These are phyloP conservation scores for Metschnikowia hibisci DNA, from an alignment of 805 yeast species.

Conservation along the genomic window DNA sequence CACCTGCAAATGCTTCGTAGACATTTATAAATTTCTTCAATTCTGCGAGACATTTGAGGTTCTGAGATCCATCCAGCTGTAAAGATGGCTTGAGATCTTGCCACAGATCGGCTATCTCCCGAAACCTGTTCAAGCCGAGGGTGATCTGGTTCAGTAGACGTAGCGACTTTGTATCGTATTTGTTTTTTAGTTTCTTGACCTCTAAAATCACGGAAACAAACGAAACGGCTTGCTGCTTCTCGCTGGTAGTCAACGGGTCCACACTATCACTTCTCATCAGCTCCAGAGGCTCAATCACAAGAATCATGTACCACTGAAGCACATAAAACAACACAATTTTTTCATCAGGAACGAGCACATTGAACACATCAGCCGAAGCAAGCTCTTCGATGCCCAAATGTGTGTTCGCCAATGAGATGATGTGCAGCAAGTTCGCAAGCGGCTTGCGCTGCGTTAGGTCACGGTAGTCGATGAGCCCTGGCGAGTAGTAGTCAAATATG, in stretches of 20 bases:
- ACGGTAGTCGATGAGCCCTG: conserved; percentile 19
- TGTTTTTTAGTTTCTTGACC: conserved; percentile 22
- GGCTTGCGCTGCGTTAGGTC: conserved; percentile 22
- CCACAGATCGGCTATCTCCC: background rate
- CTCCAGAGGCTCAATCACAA: conserved; percentile 19
- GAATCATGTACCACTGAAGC: conserved; percentile 52
- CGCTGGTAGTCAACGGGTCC: background rate
- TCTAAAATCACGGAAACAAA: conserved; percentile 10
- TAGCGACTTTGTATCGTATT: conserved; percentile 30
- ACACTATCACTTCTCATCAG: background rate
- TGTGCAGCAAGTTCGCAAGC: conserved; percentile 18
- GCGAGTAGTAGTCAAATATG: conserved; percentile 27
- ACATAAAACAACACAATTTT: conserved; percentile 55
- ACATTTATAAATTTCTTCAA: background rate
- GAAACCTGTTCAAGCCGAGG: conserved; percentile 5
- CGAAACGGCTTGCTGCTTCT: background rate
- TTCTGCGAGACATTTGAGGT: background rate
- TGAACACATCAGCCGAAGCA: conserved; percentile 53
- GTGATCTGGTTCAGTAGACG: conserved; percentile 27
- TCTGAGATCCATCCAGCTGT: background rate
- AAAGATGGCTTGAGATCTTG: background rate
- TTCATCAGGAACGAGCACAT: conserved; percentile 52
- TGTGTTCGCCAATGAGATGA: conserved; percentile 42
- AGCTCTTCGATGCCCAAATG: conserved; percentile 48
- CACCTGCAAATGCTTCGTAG: background rate